Base-by-base conservation (phyloP, 495 filamentous ascomycete species). In the Cercophora sp. region DNA sequence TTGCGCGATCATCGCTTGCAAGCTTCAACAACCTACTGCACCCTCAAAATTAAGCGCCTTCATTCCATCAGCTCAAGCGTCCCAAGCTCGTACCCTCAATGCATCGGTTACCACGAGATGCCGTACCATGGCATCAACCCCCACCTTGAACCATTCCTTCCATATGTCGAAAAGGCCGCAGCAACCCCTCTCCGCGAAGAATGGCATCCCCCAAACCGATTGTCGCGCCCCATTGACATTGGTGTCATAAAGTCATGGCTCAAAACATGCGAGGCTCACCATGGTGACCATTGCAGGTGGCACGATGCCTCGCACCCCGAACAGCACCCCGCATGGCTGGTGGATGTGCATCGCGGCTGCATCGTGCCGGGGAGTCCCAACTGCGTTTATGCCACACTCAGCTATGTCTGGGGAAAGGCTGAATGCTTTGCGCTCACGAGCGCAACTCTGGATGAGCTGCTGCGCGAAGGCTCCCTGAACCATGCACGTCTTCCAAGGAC, bases 401-500 rank as follows among this genome's bases (percentile, higher is more conserved):
- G 59, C 44, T 65, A 65, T 20, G 59, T 65, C 1, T 65, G 62
- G 62, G 62, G 62, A 8, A 25, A 41, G 3, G 44, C 47, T 4
- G 32, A 37, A 11, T 53, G 32, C n/a, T 20, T 39, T 10, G 46
- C 37, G 11, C 48, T 59, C 0, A 54, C 50, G 0, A 23, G 41
- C 8, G 20, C 23, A 1, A 64, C 50, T 10, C 13, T 37, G 4
- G 32, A 37, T 3, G 13, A 22, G 1, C 20, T 65, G 16, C 8
- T 20, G 1, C 26, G 5, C 3, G 19, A 37, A 16, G 50, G 46
- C 4, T 39, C 50, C 6, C 36, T 64, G 1, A 36, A 49, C 20
- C 10, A 18, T 1, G 27, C 11, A 0, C 20, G 16, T 5, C 41
- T 68, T 1, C 60, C 67, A 1, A 46, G 37, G 27, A 63, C 63